These are phyloP conservation scores for Chalaropsis ovoidea DNA, from an alignment of 2,329 filamentous ascomycete genomes.

Conservation along the genomic window DNA sequence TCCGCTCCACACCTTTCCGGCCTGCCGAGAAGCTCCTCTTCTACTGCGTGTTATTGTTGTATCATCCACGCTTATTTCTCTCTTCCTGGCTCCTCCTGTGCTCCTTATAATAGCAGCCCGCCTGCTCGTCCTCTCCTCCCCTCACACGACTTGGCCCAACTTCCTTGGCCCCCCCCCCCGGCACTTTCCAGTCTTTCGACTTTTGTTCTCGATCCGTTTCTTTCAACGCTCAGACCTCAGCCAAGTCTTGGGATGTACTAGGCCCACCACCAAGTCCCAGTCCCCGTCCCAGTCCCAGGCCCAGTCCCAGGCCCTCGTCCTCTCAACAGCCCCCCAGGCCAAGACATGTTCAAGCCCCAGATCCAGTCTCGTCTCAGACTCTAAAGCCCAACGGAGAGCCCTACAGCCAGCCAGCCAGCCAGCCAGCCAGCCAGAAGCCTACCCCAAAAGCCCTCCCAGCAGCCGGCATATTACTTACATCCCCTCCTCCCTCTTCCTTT, in stretches of 20 bases:
- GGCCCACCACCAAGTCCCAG: neutral
- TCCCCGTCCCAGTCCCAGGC: neutral
- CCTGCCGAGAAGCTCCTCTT: neutral
- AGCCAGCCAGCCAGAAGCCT: neutral
- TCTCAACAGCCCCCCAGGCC: neutral
- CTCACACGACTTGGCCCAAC: neutral
- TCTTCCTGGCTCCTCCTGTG: neutral
- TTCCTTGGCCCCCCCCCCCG: neutral
- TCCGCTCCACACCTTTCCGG: neutral
- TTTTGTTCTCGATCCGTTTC: neutral
- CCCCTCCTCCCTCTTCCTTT: neutral
- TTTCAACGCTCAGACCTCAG: neutral
- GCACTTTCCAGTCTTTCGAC: neutral
- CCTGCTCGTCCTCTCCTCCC: too few species aligned
- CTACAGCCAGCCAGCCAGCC: neutral
- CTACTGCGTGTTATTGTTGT: too few species aligned
- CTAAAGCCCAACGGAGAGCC: neutral
- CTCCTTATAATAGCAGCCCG: slow-evolving; percentile 1
- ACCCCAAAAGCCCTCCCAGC: neutral
- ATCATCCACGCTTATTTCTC: too few species aligned
- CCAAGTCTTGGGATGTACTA: neutral
- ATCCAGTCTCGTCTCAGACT: neutral
- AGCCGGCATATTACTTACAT: neutral
- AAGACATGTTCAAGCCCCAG: slow-evolving; percentile 9
- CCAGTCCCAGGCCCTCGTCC: neutral